Conservation (phyloP, 768 basidiomycete species). For the Calocybe indica region DNA sequence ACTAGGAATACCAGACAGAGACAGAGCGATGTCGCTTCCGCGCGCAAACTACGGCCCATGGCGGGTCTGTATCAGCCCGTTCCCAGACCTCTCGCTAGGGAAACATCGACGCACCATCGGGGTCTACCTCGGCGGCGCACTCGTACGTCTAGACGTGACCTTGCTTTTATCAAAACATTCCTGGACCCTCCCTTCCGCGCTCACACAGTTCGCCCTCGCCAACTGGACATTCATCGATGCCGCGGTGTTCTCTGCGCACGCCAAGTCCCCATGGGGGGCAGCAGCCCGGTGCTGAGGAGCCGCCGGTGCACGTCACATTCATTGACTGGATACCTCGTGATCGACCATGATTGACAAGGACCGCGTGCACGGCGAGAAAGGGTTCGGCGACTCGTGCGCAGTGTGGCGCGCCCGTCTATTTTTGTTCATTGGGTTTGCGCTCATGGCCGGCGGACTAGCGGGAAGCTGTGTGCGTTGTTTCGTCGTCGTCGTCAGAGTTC, state of each 20-base stretch:
- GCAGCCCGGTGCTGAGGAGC: conserved; percentile 45
- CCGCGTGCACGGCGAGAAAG: conserved; percentile 71
- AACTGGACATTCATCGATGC: conserved; percentile 97
- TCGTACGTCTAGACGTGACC: conserved; percentile 51
- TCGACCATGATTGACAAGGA: conserved; percentile 94
- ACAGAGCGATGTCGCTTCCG: conserved; percentile 49
- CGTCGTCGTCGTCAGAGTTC: not conserved
- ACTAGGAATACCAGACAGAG: too few relatives aligned
- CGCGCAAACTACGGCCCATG: conserved; percentile 80
- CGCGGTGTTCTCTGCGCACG: conserved; percentile 83
- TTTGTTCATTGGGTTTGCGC: conserved; percentile 90
- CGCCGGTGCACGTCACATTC: conserved; percentile 68
- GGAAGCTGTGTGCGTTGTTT: conserved; percentile 79
- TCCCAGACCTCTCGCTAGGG: conserved; percentile 70
- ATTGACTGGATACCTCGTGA: conserved; percentile 94
- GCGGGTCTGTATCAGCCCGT: conserved; percentile 81
- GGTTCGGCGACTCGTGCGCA: conserved; percentile 74
- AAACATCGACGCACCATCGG: conserved; percentile 79
- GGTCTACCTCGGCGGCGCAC: conserved; percentile 85
- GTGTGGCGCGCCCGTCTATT: conserved; percentile 91
- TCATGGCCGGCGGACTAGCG: conserved; percentile 98
- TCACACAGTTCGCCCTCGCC: conserved; percentile 81
- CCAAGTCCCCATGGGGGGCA: conserved; percentile 69
- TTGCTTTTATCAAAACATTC: conserved; percentile 1
- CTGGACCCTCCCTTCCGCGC: not conserved